phyloP scores from a whole-genome alignment of 257 asterid species.

The Petunia secreta region DNA sequence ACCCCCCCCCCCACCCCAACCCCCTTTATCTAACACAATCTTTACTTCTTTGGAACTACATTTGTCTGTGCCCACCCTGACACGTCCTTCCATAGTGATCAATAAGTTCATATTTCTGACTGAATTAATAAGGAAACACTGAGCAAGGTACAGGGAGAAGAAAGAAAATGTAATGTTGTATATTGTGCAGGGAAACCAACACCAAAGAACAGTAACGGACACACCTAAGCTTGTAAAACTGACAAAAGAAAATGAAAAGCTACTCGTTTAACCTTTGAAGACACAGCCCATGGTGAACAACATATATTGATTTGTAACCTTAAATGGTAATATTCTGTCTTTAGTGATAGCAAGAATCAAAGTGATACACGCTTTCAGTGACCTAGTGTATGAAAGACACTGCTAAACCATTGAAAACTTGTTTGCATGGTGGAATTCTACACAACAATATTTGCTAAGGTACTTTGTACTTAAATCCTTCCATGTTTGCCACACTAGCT shows the following conservation, averaged over 20 bases:
- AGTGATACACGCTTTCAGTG: background rate
- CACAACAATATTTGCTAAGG: background rate
- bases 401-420: background rate
- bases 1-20: background rate
- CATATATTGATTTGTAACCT: too few species aligned
- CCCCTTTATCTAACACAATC: too few species aligned
- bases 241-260: background rate
- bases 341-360: too few species aligned
- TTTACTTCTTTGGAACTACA: background rate
- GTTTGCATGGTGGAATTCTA: background rate
- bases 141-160: background rate
- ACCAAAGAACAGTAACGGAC: background rate
- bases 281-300: background rate
- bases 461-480: background rate
- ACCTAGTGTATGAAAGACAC: background rate
- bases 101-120: background rate
- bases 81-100: background rate
- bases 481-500: too few species aligned
- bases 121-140: background rate
- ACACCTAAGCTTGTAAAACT: background rate
- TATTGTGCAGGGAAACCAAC: background rate
- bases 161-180: too few species aligned
- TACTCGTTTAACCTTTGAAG: background rate
- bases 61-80: background rate
- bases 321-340: too few species aligned